phyloP scores from a whole-genome alignment of 768 basidiomycete species.

The Termitomyces sp. region DNA sequence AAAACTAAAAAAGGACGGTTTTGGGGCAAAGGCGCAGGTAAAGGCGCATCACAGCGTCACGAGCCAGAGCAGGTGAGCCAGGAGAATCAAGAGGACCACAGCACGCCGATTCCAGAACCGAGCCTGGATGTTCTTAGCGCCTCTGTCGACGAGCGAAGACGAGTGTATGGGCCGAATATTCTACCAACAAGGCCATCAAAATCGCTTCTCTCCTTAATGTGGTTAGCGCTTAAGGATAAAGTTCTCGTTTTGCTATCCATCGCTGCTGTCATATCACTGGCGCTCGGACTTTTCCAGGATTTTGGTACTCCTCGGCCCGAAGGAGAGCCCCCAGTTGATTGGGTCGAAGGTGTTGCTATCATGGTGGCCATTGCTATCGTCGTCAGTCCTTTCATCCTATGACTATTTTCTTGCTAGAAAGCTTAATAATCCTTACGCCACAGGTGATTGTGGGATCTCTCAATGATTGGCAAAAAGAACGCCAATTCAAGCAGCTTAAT shows the following conservation, averaged over 20 bases:
- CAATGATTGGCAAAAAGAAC: constrained; percentile 99
- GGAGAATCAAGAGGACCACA: constrained; percentile 30
- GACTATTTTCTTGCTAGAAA: neutral
- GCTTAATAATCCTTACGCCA: constrained; percentile 10
- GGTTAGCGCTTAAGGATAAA: constrained; percentile 85
- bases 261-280: constrained; percentile 90
- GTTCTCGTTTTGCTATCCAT: constrained; percentile 87
- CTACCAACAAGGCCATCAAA: constrained; percentile 71
- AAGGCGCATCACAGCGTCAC: constrained; percentile 24
- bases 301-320: constrained; percentile 65
- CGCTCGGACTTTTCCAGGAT: constrained; percentile 92
- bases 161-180: constrained; percentile 73
- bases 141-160: constrained; percentile 54
- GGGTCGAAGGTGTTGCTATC: constrained; percentile 93
- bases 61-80: constrained; percentile 20
- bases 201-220: constrained; percentile 74
- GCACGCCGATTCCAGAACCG: constrained; percentile 33
- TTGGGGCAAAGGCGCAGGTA: constrained; percentile 17
- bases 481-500: constrained; percentile 89
- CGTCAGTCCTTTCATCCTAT: constrained; percentile 33
- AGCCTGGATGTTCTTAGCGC: constrained; percentile 29
- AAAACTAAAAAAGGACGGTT: constrained; percentile 14
- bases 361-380: constrained; percentile 75
- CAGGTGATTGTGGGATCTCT: constrained; percentile 88
- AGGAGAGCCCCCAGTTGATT: constrained; percentile 81